phyloP scores from a whole-genome alignment of 108 stramenopile species.

The Nitzschia sp. region DNA sequence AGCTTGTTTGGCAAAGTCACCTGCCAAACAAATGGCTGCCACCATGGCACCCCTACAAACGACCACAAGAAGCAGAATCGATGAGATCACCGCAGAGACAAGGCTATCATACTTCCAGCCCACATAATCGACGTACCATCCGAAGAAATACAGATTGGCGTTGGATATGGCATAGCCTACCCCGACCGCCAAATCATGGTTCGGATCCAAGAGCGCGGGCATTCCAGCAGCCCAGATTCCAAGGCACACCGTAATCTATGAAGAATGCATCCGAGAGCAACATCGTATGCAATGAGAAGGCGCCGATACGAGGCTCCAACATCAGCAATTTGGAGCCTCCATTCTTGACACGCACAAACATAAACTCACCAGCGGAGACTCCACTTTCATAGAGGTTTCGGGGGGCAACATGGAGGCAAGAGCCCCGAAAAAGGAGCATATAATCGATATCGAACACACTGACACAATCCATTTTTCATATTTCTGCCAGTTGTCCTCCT shows the following conservation, averaged over 20 bases:
- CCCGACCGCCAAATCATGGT: neutral
- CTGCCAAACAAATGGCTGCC: neutral
- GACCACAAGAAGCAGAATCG: too few species aligned
- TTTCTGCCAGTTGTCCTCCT: neutral
- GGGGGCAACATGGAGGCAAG: slow-evolving; percentile 4
- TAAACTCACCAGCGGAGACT: neutral
- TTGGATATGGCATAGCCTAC: neutral
- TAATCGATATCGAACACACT: neutral
- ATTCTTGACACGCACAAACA: too few species aligned
- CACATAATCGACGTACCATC: too few species aligned
- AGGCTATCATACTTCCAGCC: too few species aligned
- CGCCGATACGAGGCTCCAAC: too few species aligned
- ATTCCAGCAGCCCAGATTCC: neutral
- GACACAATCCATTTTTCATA: neutral
- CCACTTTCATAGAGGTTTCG: neutral
- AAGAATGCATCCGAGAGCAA: too few species aligned
- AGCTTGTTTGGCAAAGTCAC: neutral
- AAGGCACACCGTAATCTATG: neutral
- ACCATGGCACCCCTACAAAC: slow-evolving; percentile 1
- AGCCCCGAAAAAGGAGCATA: neutral
- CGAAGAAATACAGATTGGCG: slow-evolving; percentile 7
- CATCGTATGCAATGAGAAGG: too few species aligned
- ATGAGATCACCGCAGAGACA: too few species aligned
- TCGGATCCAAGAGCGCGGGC: slow-evolving; percentile 1
- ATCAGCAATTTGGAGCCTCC: too few species aligned